phyloP scores from a whole-genome alignment of 2,329 filamentous ascomycete genomes.

The Colletotrichum melonis region DNA sequence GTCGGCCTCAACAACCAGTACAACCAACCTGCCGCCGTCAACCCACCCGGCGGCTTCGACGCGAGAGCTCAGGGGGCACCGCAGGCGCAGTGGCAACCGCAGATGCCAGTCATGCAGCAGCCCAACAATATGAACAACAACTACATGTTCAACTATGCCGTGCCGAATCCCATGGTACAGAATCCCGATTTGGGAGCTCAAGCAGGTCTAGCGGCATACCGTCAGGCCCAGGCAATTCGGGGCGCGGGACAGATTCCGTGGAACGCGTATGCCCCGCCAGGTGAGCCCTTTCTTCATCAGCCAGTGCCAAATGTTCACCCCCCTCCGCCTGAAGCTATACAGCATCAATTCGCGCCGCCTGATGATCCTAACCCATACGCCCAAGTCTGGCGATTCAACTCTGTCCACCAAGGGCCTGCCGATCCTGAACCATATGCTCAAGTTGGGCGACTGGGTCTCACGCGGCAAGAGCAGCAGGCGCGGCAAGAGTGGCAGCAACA shows the following conservation, averaged over 20 bases:
- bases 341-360: neutral
- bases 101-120: neutral
- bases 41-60: neutral
- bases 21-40: neutral
- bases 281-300: neutral
- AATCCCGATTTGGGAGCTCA: no score
- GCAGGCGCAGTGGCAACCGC: no score
- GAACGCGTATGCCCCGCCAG: neutral
- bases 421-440: no score
- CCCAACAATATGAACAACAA: neutral
- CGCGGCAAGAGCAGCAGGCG: no score
- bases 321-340: neutral
- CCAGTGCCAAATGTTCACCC: neutral
- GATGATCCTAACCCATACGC: neutral
- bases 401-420: no score
- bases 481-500: neutral
- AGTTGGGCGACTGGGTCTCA: no score
- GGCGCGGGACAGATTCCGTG: neutral
- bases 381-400: no score
- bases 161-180: neutral
- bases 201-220: no score
- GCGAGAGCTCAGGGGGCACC: neutral
- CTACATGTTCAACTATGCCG: neutral
- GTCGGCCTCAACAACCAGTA: no score
- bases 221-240: no score